These are phyloP conservation scores for Coemansia sp. DNA, from an alignment of 192 early-diverging fungal species.

Conservation along the genomic window DNA sequence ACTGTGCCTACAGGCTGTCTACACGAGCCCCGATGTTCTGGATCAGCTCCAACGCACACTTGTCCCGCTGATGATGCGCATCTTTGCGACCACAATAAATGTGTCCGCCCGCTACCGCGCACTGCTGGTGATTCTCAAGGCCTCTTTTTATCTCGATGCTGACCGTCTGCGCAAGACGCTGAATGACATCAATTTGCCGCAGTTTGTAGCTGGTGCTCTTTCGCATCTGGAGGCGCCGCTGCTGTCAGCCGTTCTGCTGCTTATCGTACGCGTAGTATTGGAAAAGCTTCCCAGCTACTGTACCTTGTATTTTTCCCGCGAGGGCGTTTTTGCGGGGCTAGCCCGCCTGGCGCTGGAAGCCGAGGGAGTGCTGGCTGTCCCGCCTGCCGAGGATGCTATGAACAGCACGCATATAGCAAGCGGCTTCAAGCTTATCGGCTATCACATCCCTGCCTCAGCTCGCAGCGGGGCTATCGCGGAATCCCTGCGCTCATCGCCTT, in stretches of 20 bases:
- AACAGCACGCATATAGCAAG: background rate
- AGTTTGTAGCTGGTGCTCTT: slow-evolving; percentile 20
- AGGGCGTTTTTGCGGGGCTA: slow-evolving; percentile 72
- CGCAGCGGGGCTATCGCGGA: background rate
- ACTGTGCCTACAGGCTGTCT: slow-evolving; percentile 1
- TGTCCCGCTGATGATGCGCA: slow-evolving; percentile 69
- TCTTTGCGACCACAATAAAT: slow-evolving; percentile 70
- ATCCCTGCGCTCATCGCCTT: background rate
- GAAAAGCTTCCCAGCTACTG: slow-evolving; percentile 62
- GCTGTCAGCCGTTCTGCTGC: slow-evolving; percentile 28
- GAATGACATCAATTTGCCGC: slow-evolving; percentile 20
- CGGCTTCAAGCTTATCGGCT: slow-evolving; percentile 12
- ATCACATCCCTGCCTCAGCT: slow-evolving; percentile 9
- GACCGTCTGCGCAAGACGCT: slow-evolving; percentile 52
- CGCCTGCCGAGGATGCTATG: background rate
- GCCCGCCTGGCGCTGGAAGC: slow-evolving; percentile 34
- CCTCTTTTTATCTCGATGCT: slow-evolving; percentile 53
- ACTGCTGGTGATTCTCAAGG: slow-evolving; percentile 61
- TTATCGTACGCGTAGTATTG: slow-evolving; percentile 61
- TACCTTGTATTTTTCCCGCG: slow-evolving; percentile 62
- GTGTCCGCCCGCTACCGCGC: slow-evolving; percentile 62
- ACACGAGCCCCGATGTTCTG: slow-evolving; percentile 10
- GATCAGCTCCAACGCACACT: slow-evolving; percentile 44
- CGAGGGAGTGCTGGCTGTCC: background rate
- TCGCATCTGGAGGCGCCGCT: slow-evolving; percentile 19